Percentiles rank a stretch among this genome's conserved stretches.
These are phyloP conservation scores for Penicillium sp. DNA, from an alignment of 2,329 filamentous ascomycete genomes.

Conservation along the genomic window DNA sequence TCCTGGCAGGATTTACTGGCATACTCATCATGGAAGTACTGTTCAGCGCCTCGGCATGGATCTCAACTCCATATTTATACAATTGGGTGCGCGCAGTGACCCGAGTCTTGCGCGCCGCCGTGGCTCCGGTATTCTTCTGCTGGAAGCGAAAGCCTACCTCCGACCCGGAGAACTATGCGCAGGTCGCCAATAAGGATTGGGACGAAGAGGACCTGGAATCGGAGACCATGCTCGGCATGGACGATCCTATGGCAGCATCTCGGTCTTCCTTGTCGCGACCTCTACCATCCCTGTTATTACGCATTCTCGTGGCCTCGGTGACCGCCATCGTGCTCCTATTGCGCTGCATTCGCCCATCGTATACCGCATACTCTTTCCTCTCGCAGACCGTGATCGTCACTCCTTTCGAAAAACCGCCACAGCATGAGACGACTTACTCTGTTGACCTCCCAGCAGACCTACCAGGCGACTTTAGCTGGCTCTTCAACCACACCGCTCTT, in stretches of 20 bases:
- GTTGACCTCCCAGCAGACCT: constrained; percentile 24
- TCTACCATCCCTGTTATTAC: constrained; percentile 11
- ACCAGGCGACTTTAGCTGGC: constrained; percentile 29
- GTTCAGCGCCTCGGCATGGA: constrained; percentile 24
- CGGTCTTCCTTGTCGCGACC: not conserved
- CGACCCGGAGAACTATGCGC: constrained; percentile 19
- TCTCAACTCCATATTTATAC: constrained; percentile 27
- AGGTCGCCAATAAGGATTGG: constrained; percentile 24
- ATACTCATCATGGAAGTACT: constrained; percentile 30
- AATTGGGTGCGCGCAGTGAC: constrained; percentile 16
- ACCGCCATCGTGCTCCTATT: constrained; percentile 17
- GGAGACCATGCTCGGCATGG: constrained; percentile 10
- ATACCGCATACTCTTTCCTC: constrained; percentile 28
- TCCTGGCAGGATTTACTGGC: constrained; percentile 32
- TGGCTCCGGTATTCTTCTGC: constrained; percentile 10
- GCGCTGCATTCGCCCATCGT: constrained; percentile 25
- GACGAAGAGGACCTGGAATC: constrained; percentile 21
- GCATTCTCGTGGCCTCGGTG: constrained; percentile 14
- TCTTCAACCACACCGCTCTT: constrained; percentile 32
- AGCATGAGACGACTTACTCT: constrained; percentile 12
- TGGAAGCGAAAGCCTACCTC: constrained; percentile 14
- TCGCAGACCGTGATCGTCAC: constrained; percentile 31
- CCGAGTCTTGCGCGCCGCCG: constrained; percentile 1
- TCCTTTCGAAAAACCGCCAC: constrained; percentile 28
- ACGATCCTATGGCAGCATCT: not conserved